These are phyloP conservation scores for Retiboletus flavoniger DNA, from an alignment of 1,284 basidiomycete species.

Conservation along the genomic window DNA sequence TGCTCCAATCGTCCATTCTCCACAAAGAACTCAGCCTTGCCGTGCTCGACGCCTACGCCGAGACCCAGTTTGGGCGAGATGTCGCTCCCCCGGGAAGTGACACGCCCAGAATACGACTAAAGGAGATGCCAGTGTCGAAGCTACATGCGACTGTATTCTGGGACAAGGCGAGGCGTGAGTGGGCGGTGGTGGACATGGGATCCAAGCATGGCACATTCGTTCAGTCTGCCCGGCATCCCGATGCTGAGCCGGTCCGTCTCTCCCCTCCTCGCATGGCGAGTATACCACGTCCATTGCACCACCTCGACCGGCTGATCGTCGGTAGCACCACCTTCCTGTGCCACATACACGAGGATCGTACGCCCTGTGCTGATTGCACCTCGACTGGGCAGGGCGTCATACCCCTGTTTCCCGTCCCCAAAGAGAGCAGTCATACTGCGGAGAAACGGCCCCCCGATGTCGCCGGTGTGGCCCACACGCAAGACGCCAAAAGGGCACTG, in stretches of 20 bases:
- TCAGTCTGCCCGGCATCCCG: constrained; percentile 29
- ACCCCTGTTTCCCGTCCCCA: constrained; percentile 50
- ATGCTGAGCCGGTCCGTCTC: constrained; percentile 41
- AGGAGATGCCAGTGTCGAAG: constrained; percentile 80
- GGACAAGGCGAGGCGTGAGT: constrained; percentile 56
- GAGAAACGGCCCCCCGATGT: constrained; percentile 37
- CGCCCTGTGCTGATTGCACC: constrained; percentile 63
- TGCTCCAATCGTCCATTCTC: constrained; percentile 51
- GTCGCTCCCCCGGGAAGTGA: constrained; percentile 46
- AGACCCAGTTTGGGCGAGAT: constrained; percentile 72
- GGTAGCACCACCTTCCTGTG: constrained; percentile 67
- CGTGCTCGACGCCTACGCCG: constrained; percentile 59
- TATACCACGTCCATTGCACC: constrained; percentile 57
- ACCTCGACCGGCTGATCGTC: constrained; percentile 62
- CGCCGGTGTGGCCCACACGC: constrained; percentile 20
- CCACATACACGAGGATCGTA: constrained; percentile 60
- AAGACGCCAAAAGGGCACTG: constrained; percentile 59
- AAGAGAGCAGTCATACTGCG: constrained; percentile 29
- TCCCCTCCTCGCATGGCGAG: constrained; percentile 66
- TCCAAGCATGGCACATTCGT: constrained; percentile 78
- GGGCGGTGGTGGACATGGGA: constrained; percentile 78
- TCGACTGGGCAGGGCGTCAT: constrained; percentile 52
- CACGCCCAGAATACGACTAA: constrained; percentile 65
- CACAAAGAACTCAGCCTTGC: constrained; percentile 51
- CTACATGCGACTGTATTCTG: constrained; percentile 72